phyloP scores from a whole-genome alignment of 148 eudicot species.

The Nyssa sinensis region DNA sequence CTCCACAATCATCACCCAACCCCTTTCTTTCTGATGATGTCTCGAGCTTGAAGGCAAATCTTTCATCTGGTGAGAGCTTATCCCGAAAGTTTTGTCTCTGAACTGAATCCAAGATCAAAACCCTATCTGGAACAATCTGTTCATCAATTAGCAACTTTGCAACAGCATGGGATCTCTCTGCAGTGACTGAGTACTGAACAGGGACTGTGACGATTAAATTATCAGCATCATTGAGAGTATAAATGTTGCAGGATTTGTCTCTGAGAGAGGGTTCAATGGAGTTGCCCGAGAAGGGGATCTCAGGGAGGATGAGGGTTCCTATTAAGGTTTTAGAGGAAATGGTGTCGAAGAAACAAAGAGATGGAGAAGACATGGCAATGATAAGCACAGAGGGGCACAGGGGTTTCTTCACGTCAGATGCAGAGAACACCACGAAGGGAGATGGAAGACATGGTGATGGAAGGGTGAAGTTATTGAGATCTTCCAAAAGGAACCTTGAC shows the following conservation, averaged over 20 bases:
- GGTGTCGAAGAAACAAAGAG: slow-evolving; percentile 68
- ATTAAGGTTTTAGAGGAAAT: slow-evolving; percentile 60
- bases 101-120: slow-evolving; percentile 75
- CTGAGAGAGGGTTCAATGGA: slow-evolving; percentile 46
- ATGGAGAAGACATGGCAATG: slow-evolving; percentile 73
- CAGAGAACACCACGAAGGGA: slow-evolving; percentile 63
- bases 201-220: slow-evolving; percentile 43
- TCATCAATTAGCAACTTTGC: slow-evolving; percentile 66
- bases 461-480: slow-evolving; percentile 81
- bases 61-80: slow-evolving; percentile 73
- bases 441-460: slow-evolving; percentile 64
- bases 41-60: slow-evolving; percentile 74
- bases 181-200: slow-evolving; percentile 55
- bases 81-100: slow-evolving; percentile 76
- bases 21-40: slow-evolving; percentile 50
- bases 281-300: slow-evolving; percentile 67
- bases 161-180: slow-evolving; percentile 73
- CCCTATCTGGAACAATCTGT: slow-evolving; percentile 65
- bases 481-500: slow-evolving; percentile 85
- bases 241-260: slow-evolving; percentile 75
- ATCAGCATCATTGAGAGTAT: slow-evolving; percentile 47
- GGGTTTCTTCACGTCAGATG: slow-evolving; percentile 35
- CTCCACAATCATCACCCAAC: slow-evolving; percentile 15
- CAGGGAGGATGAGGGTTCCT: slow-evolving; percentile 79
- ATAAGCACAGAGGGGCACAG: slow-evolving; percentile 77